A percentile compares a stretch with the other conserved stretches of the same genome.
Conservation (phyloP, 2,329 filamentous ascomycete genomes). For the Stachybotrys elegans region DNA sequence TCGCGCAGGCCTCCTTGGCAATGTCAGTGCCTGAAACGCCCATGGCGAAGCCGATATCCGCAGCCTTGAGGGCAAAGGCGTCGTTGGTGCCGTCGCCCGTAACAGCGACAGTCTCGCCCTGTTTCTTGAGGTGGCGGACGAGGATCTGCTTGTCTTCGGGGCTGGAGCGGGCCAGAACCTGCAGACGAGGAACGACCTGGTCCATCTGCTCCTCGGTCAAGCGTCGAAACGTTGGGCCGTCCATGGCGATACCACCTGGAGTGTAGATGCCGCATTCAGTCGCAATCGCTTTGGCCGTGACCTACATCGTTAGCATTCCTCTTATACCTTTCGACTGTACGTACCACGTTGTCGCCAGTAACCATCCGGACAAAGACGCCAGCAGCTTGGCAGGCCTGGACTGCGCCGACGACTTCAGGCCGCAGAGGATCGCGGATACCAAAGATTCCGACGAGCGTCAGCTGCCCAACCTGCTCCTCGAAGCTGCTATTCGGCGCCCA, state of each 20-base stretch:
- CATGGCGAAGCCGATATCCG: constrained; percentile 66
- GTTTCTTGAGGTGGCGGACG: constrained; percentile 46
- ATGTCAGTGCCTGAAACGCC: constrained; percentile 63
- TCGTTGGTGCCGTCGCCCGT: constrained; percentile 66
- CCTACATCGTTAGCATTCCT: no score
- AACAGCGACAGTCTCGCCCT: constrained; percentile 55
- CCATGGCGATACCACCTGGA: constrained; percentile 58
- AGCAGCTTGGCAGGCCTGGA: constrained; percentile 54
- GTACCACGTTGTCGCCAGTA: constrained; percentile 45
- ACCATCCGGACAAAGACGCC: constrained; percentile 60
- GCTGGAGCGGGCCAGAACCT: constrained; percentile 53
- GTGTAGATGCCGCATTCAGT: constrained; percentile 60
- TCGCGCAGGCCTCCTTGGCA: constrained; percentile 64
- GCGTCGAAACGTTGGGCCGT: constrained; percentile 57
- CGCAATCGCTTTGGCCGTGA: constrained; percentile 61
- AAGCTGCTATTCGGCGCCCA: constrained; percentile 64
- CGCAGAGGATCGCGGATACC: constrained; percentile 62
- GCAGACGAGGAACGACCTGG: constrained; percentile 41
- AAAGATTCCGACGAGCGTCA: constrained; percentile 67
- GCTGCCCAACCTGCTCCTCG: constrained; percentile 40
- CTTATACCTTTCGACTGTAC: no score
- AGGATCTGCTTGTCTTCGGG: constrained; percentile 56
- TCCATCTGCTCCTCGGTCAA: constrained; percentile 48
- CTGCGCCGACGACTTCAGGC: constrained; percentile 53
- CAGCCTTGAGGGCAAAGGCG: constrained; percentile 59